Base-by-base conservation (phyloP, 139 green algal genomes). In the Monoraphidium neglectum region DNA sequence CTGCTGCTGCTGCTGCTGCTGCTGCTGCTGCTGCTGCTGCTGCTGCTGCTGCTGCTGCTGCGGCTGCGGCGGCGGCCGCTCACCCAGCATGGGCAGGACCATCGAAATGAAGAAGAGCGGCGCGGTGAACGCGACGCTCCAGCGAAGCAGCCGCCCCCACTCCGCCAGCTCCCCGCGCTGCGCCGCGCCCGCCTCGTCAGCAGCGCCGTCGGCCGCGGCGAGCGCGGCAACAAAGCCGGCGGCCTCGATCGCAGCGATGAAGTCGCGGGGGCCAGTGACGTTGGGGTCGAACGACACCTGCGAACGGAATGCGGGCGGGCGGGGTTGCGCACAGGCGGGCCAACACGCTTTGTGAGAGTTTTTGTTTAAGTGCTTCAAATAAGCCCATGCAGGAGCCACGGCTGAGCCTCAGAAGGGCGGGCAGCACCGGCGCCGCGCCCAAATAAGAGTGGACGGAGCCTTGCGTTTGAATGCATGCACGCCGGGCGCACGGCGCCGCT, bases 101-200 rank as follows among this genome's bases (percentile, higher is more conserved):
- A 98, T 97, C 37, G 92, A 87, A 36, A 98, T 61, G 43, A 98
- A 68, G 70, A 98, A 95, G 12, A 98, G 83, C 2, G 95, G 96
- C 18, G 95, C 54, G 0, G 95, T 98, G 78, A 97, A 94, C 26
- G 81, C 28, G 5, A 88, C 60, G 40, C 79, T 81, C 26, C 32
- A 53, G 21, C 59, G 49, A 3, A 93, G 79, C 79, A 90, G 63
- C 1, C 61, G 62, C 47, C 81, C 72, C 89, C 87, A 93, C 51
- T 79, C 69, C 18, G 47, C 76, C 60, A 87, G 80, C 85, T 96
- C 90, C 43, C 53, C 68, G 66, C 62, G 56, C 56, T 63, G 56
- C 32, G 62, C 32, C 38, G 60, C 21, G 40, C 36, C 47, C 30
- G 23, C 43, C 32, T 74, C n/a, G 40, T 84, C 60, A 46, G 56